Percentiles rank a stretch among this genome's conserved stretches.
phyloP scores from a whole-genome alignment of 148 eudicot genomes.

The Vaccinium corymbosum region DNA sequence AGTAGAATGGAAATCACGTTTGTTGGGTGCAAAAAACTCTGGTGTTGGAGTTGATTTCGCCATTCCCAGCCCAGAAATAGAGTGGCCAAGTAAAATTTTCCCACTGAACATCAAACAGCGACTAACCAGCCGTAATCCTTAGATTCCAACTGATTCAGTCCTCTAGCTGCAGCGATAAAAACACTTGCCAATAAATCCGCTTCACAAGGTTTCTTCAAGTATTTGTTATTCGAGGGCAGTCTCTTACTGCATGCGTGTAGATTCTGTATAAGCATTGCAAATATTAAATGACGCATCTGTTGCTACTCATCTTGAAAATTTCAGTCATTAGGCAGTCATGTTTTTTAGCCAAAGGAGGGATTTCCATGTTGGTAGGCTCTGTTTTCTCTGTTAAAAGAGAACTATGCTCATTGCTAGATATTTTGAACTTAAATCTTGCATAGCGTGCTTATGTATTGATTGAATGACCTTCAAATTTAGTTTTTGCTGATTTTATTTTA shows the following conservation, averaged over 20 bases:
- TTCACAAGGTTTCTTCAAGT: neutral
- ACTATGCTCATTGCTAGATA: neutral
- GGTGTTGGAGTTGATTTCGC: neutral
- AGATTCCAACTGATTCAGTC: neutral
- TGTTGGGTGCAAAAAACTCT: neutral
- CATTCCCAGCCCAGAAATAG: neutral
- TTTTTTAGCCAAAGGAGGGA: neutral
- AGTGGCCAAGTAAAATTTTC: neutral
- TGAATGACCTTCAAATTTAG: neutral
- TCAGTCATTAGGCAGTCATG: neutral
- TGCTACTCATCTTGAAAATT: neutral
- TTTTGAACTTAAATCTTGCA: neutral
- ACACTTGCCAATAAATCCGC: neutral
- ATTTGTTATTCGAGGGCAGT: neutral
- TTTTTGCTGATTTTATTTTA: neutral
- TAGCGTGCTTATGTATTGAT: neutral
- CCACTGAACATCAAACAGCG: neutral
- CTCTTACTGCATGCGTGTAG: neutral
- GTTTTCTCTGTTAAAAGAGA: neutral
- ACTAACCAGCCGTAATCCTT: neutral
- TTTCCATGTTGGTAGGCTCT: neutral
- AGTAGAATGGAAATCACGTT: neutral
- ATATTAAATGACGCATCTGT: neutral
- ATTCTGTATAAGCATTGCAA: neutral
- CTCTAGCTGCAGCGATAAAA: neutral